A percentile compares a stretch with the other conserved stretches of the same genome.
These are phyloP conservation scores for Penicillium egyptiacum DNA, from an alignment of 495 filamentous ascomycete species.

Conservation along the genomic window DNA sequence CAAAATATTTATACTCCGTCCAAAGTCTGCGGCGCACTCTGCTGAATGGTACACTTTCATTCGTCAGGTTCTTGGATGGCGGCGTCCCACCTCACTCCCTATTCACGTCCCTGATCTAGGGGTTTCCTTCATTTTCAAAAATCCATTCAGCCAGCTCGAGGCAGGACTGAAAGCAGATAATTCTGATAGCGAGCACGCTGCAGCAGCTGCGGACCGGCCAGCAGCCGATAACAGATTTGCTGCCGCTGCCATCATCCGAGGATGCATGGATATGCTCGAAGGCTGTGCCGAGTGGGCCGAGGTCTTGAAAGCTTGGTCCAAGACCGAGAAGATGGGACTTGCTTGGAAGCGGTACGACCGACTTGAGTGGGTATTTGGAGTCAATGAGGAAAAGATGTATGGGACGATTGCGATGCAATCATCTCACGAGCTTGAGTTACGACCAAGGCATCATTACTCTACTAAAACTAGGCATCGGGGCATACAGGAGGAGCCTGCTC, in stretches of 20 bases:
- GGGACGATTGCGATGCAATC: slow-evolving; percentile 71
- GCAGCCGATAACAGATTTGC: slow-evolving; percentile 53
- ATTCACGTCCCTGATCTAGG: slow-evolving; percentile 68
- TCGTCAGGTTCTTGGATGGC: slow-evolving; percentile 59
- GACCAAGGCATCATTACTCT: slow-evolving; percentile 69
- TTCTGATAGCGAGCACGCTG: slow-evolving; percentile 40
- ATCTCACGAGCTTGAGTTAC: slow-evolving; percentile 72
- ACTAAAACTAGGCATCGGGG: slow-evolving; percentile 47
- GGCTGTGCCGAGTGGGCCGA: slow-evolving; percentile 61
- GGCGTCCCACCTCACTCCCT: slow-evolving; percentile 56
- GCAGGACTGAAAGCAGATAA: slow-evolving; percentile 37
- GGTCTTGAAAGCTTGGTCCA: slow-evolving; percentile 60
- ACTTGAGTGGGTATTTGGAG: slow-evolving; percentile 71
- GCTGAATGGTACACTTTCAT: slow-evolving; percentile 79
- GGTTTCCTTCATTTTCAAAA: slow-evolving; percentile 60
- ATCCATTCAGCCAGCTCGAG: slow-evolving; percentile 63
- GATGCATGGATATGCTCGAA: slow-evolving; percentile 60
- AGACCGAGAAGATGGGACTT: slow-evolving; percentile 64
- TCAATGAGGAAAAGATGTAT: slow-evolving; percentile 72
- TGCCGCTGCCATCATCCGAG: slow-evolving; percentile 55
- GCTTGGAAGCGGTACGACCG: slow-evolving; percentile 78
- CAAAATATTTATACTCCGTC: slow-evolving; percentile 65
- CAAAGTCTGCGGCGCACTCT: slow-evolving; percentile 62
- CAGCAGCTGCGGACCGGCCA: slow-evolving; percentile 41
- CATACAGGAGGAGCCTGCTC: slow-evolving; percentile 57